phyloP scores from a whole-genome alignment of 495 filamentous ascomycete genomes.

The Penicillium longicatenatum region DNA sequence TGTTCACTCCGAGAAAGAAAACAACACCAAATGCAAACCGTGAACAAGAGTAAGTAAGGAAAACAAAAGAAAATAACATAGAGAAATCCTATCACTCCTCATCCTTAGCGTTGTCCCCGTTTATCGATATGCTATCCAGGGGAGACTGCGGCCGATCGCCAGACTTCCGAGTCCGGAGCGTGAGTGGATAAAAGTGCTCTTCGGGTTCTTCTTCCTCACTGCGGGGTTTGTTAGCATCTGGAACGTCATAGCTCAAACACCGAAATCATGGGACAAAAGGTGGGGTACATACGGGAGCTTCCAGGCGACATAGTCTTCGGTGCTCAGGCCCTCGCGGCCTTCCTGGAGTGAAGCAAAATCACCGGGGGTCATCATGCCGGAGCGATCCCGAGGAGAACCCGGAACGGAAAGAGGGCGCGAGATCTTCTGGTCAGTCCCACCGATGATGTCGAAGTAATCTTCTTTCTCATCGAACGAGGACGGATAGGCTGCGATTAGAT shows the following conservation, averaged over 20 bases:
- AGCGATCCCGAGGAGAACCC: slow-evolving; percentile 84
- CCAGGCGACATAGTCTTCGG: slow-evolving; percentile 98
- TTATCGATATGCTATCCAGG: slow-evolving; percentile 45
- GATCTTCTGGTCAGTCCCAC: slow-evolving; percentile 88
- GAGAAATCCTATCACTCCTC: neutral
- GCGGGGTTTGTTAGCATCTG: slow-evolving; percentile 1
- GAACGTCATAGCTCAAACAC: neutral
- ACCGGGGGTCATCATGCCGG: slow-evolving; percentile 98
- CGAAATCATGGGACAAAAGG: slow-evolving; percentile 1
- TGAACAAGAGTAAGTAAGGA: slow-evolving; percentile 7
- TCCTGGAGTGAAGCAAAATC: slow-evolving; percentile 97
- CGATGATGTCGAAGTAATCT: slow-evolving; percentile 82
- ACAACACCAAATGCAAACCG: slow-evolving; percentile 21
- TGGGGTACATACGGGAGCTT: slow-evolving; percentile 81
- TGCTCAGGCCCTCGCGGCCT: slow-evolving; percentile 87
- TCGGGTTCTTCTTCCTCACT: slow-evolving; percentile 96
- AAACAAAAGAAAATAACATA: neutral
- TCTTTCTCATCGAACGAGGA: slow-evolving; percentile 74
- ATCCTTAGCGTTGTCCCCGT: slow-evolving; percentile 18
- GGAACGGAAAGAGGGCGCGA: slow-evolving; percentile 90
- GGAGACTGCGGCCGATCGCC: slow-evolving; percentile 42
- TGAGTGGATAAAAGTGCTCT: slow-evolving; percentile 90
- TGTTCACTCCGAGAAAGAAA: slow-evolving; percentile 3
- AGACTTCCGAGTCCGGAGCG: slow-evolving; percentile 56
- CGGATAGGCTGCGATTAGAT: slow-evolving; percentile 65